A percentile compares a stretch with the other conserved stretches of the same genome.
phyloP scores from a whole-genome alignment of 495 filamentous ascomycete species.

The Xylaria cubensis region DNA sequence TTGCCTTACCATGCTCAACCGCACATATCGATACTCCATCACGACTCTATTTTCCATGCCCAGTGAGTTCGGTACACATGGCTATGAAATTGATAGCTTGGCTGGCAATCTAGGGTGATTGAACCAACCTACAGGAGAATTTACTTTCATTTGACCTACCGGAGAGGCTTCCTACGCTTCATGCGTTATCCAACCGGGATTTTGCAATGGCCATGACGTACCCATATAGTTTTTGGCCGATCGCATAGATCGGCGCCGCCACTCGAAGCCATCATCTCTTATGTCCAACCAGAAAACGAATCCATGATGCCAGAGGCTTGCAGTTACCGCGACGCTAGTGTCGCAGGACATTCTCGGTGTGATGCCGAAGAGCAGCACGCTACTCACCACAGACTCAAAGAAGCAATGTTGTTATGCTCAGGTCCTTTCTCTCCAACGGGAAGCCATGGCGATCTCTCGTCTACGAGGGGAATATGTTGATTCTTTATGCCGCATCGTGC shows the following conservation, averaged over 20 bases:
- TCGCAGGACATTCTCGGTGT: constrained; percentile 1
- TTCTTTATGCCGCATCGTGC: neutral
- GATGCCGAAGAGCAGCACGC: neutral
- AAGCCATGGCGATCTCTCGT: neutral
- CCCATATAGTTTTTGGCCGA: neutral
- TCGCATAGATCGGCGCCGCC: constrained; percentile 16
- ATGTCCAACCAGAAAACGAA: neutral
- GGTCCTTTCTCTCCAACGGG: neutral
- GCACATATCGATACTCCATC: neutral
- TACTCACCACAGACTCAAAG: neutral
- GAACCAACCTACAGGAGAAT: too few relatives aligned
- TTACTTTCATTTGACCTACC: neutral
- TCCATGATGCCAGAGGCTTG: constrained; percentile 1
- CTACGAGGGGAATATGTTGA: neutral
- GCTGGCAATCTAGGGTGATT: neutral
- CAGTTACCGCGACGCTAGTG: neutral
- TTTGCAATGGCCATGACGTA: neutral
- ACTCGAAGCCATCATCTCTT: constrained; percentile 1
- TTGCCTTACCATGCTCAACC: neutral
- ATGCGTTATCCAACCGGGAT: neutral
- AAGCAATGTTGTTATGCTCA: constrained; percentile 8
- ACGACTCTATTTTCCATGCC: neutral
- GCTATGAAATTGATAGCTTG: neutral
- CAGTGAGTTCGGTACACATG: too few relatives aligned
- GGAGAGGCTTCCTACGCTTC: neutral